These are phyloP conservation scores for Botrytis porri DNA, from an alignment of 2,329 filamentous ascomycete species.

Conservation along the genomic window DNA sequence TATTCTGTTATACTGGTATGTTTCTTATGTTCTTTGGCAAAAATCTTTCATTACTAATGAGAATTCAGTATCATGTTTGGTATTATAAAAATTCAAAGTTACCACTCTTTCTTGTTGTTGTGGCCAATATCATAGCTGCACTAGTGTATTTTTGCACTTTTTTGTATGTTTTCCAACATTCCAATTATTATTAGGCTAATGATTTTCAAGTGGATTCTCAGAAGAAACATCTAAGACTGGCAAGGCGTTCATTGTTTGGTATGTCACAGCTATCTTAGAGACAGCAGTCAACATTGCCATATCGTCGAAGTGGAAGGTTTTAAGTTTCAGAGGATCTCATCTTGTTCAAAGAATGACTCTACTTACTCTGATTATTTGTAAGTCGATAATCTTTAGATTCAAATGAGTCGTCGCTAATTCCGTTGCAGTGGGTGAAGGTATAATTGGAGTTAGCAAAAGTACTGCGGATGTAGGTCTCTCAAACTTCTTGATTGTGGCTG, in stretches of 20 bases:
- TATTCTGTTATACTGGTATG: slow-evolving; percentile 33
- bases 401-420: not conserved
- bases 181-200: not conserved
- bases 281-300: slow-evolving; percentile 28
- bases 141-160: slow-evolving; percentile 28
- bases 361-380: slow-evolving; percentile 53
- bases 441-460: slow-evolving; percentile 31
- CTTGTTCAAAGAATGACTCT: slow-evolving; percentile 57
- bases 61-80: slow-evolving; percentile 25
- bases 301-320: slow-evolving; percentile 28
- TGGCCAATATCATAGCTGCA: slow-evolving; percentile 26
- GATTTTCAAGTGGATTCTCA: not conserved
- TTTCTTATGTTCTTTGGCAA: not conserved
- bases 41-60: not conserved
- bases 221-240: not conserved
- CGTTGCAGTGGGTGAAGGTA: slow-evolving; percentile 29
- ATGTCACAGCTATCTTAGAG: slow-evolving; percentile 30
- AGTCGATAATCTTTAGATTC: not conserved
- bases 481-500: not conserved
- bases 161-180: slow-evolving; percentile 21
- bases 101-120: slow-evolving; percentile 24
- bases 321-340: slow-evolving; percentile 56
- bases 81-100: slow-evolving; percentile 27
- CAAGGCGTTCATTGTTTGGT: slow-evolving; percentile 22
- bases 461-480: slow-evolving; percentile 25